These are phyloP conservation scores for Buxus sempervirens DNA, from an alignment of 164 flowering plant species.

Conservation along the genomic window DNA sequence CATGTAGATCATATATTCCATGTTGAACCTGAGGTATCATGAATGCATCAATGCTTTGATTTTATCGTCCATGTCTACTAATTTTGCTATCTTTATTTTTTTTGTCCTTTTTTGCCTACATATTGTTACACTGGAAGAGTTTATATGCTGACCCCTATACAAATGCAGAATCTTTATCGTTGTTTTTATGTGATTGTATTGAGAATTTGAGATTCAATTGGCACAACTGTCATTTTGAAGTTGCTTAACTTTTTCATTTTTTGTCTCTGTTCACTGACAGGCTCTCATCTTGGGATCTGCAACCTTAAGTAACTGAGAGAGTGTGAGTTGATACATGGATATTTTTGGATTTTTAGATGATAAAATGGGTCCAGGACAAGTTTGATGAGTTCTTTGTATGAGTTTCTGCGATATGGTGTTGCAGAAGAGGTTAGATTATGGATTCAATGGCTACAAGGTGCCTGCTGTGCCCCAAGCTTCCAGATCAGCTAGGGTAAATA, in stretches of 20 bases:
- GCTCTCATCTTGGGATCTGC: slow-evolving; percentile 6
- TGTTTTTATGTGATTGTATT: neutral
- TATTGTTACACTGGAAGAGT: too few relatives aligned
- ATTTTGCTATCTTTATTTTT: neutral
- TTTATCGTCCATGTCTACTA: neutral
- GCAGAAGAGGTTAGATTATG: slow-evolving; percentile 49
- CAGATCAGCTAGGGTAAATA: slow-evolving; percentile 87
- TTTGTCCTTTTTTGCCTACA: neutral
- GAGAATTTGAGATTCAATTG: neutral
- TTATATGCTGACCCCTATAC: too few relatives aligned
- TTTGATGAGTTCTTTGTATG: slow-evolving; percentile 41
- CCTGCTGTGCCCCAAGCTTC: slow-evolving; percentile 73
- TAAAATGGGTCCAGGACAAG: slow-evolving; percentile 14
- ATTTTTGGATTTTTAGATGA: slow-evolving; percentile 1
- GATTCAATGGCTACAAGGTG: slow-evolving; percentile 78
- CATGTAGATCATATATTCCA: too few relatives aligned
- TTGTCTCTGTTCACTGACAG: slow-evolving; percentile 15
- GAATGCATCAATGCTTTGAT: too few relatives aligned
- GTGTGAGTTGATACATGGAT: slow-evolving; percentile 4
- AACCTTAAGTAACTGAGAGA: slow-evolving; percentile 7
- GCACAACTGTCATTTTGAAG: neutral
- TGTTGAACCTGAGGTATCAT: neutral
- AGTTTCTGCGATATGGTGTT: slow-evolving; percentile 13
- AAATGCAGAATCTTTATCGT: neutral
- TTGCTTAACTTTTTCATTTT: neutral